Evolutionary conservation across 2,329 filamentous ascomycete genomes (phyloP).

Genomic region (Cercospora sp.): DNA sequence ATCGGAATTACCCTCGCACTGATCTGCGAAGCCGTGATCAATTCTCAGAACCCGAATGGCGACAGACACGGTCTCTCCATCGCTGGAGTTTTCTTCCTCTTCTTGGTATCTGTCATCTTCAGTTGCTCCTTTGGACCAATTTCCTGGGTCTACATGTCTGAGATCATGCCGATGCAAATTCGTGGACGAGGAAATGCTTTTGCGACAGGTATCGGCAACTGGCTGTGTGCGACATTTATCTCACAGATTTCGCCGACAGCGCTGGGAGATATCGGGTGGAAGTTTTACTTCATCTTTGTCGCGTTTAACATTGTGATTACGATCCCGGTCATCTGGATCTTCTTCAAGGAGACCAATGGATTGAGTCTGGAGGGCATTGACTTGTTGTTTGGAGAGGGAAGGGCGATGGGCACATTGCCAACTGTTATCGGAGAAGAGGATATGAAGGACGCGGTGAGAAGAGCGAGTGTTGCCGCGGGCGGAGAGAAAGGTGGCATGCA

Average conservation of each 20-base stretch:
- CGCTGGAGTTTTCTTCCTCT: conserved; percentile 66
- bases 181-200: conserved; percentile 61
- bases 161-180: conserved; percentile 68
- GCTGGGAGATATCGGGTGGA: conserved; percentile 31
- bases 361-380: conserved; percentile 61
- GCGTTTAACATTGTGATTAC: conserved; percentile 51
- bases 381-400: conserved; percentile 54
- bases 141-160: conserved; percentile 65
- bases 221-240: conserved; percentile 61
- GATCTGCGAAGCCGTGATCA: conserved; percentile 61
- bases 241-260: conserved; percentile 55
- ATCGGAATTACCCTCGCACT: conserved; percentile 58
- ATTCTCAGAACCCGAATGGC: conserved; percentile 52
- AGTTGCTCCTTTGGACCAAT: conserved; percentile 61
- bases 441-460: conserved; percentile 33
- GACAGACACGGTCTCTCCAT: conserved; percentile 53
- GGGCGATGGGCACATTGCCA: conserved; percentile 51
- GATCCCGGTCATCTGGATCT: conserved; percentile 51
- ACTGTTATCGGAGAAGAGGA: conserved; percentile 45
- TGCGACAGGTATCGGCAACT: conserved; percentile 60
- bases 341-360: conserved; percentile 58
- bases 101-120: conserved; percentile 61
- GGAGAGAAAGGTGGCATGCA: conserved; percentile 6
- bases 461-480: conserved; percentile 22
- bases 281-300: conserved; percentile 42